These are phyloP conservation scores for Dictyostelium intermedium DNA, from an alignment of 78 protist species.

Conservation along the genomic window DNA sequence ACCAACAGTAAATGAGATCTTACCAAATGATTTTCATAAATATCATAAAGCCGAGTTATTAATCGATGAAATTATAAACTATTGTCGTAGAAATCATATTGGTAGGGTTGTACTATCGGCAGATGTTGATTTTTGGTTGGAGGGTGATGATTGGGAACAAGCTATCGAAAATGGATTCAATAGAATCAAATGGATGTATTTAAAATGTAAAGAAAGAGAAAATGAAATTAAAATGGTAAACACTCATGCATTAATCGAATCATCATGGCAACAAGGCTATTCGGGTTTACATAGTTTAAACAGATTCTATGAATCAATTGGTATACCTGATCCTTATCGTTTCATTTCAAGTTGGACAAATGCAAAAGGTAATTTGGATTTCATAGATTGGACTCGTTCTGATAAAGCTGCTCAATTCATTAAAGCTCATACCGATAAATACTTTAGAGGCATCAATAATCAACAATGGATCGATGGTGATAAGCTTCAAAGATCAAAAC, in stretches of 20 bases:
- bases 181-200: slow-evolving; percentile 59
- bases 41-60: slow-evolving; percentile 63
- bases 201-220: slow-evolving; percentile 26
- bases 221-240: slow-evolving; percentile 62
- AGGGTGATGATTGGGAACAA: background rate
- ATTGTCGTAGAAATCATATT: slow-evolving; percentile 62
- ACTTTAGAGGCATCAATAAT: slow-evolving; percentile 16
- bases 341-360: slow-evolving; percentile 65
- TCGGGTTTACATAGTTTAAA: slow-evolving; percentile 16
- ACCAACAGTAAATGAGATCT: slow-evolving; percentile 58
- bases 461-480: slow-evolving; percentile 66
- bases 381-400: slow-evolving; percentile 54
- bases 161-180: slow-evolving; percentile 26
- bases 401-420: slow-evolving; percentile 59
- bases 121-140: slow-evolving; percentile 76
- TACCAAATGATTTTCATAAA: slow-evolving; percentile 54
- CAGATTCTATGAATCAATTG: slow-evolving; percentile 39
- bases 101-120: slow-evolving; percentile 52
- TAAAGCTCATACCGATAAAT: slow-evolving; percentile 61
- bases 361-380: slow-evolving; percentile 36
- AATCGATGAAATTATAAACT: slow-evolving; percentile 56
- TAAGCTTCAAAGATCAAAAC: slow-evolving; percentile 47
- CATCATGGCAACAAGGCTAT: slow-evolving; percentile 44
- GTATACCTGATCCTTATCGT: background rate
- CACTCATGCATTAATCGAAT: slow-evolving; percentile 30